phyloP scores from a whole-genome alignment of 306 rosid genomes.

The Rosa persica region DNA sequence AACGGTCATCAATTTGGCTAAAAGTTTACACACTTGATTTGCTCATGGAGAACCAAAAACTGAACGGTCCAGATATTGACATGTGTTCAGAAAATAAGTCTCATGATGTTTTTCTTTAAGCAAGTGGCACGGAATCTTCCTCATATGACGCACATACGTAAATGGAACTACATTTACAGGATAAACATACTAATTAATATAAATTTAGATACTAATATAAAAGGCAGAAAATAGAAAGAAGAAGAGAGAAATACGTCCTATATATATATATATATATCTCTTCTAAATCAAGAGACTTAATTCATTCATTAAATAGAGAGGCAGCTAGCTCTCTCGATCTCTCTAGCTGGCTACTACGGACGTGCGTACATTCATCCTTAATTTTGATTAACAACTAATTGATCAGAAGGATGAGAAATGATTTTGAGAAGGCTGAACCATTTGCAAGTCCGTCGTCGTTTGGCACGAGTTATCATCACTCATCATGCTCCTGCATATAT shows the following conservation, averaged over 20 bases:
- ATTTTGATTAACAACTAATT: not conserved
- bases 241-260: slow-evolving; percentile 13
- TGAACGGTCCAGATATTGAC: too few relatives aligned
- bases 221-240: not conserved
- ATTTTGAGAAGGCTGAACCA: slow-evolving; percentile 64
- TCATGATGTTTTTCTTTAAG: not conserved
- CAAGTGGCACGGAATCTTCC: slow-evolving; percentile 28
- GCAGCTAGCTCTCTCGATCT: not conserved
- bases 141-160: slow-evolving; percentile 23
- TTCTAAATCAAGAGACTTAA: slow-evolving; percentile 2
- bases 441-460: slow-evolving; percentile 75
- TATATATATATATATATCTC: slow-evolving; percentile 12
- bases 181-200: slow-evolving; percentile 8
- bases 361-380: not conserved
- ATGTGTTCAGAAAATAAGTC: too few relatives aligned
- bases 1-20: too few relatives aligned
- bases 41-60: too few relatives aligned
- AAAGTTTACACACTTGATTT: too few relatives aligned
- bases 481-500: slow-evolving; percentile 48
- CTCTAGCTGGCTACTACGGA: slow-evolving; percentile 5
- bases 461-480: slow-evolving; percentile 79
- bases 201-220: not conserved
- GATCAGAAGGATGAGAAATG: slow-evolving; percentile 62
- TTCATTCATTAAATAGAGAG: not conserved
- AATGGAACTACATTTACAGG: slow-evolving; percentile 43